Base-by-base conservation (phyloP, 2,329 filamentous ascomycete species). In the Bipolaris cookei region DNA sequence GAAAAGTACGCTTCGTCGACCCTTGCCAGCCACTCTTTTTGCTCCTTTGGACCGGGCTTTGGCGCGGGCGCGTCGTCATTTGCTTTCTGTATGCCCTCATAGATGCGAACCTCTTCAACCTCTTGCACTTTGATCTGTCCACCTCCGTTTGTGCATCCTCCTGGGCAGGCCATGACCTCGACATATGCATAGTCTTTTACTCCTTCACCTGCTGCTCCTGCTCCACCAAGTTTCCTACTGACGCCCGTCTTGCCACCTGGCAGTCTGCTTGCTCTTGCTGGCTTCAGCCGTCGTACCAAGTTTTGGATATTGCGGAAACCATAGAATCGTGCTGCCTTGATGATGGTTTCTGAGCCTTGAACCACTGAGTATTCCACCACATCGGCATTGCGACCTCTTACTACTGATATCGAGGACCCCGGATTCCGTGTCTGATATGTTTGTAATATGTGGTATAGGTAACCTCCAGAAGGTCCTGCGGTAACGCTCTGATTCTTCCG, bases 231-330 rank as follows among this genome's bases (percentile, higher is more conserved):
- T 80, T 97, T 88, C 54, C 90, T 62, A 32, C 67, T 70, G 3
- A 66, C 68, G 18, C 69, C 75, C 1, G 63, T 67, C 50, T 62
- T 70, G 3, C 72, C 74, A 4, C 75, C 75, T 0, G 74, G 74
- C 53, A 77, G 55, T 25, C 69, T 86, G 41, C 90, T 94, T 5
- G 85, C 82, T 55, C 86, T 88, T 0, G 89, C 86, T 0, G 95
- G 95, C 75, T 96, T 96, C 45, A 99, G 79, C 59, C 89, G 88
- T n/a, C 95, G 88, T 14, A 99, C 95, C 4, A 99, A 85, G 71
- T 99, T 99, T 76, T 98, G 95, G 61, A 99, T 99, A 72, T 99
- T 99, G 50, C 95, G 86, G 82, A 99, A 99, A 5, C 95, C 95
- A 74, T 99, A 99, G 77, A 94, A 99, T 49, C 95, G 88, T 3